Conservation (phyloP, 192 early-diverging fungal species). For the Umbelopsis isabellina region DNA sequence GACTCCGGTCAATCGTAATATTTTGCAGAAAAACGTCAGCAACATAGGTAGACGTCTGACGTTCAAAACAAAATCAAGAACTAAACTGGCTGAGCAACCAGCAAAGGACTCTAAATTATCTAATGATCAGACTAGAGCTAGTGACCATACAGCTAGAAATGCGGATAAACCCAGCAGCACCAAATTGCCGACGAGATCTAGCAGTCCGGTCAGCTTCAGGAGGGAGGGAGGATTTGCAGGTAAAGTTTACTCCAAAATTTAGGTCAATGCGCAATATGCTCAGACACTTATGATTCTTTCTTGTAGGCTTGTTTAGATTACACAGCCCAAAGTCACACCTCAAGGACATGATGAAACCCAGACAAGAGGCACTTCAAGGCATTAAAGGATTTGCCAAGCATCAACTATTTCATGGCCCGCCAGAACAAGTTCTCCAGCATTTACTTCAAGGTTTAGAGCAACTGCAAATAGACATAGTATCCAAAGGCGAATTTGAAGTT, state of each 20-base stretch:
- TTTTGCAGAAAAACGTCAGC: constrained; percentile 2
- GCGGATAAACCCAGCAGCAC: no score
- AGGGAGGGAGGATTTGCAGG: no score
- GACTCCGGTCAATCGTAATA: neutral
- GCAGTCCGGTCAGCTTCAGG: no score
- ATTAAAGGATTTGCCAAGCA: constrained; percentile 6
- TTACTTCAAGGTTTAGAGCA: neutral
- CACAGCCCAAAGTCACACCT: no score
- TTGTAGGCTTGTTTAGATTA: no score
- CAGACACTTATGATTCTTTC: no score
- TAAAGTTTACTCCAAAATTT: no score
- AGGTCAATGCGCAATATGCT: no score
- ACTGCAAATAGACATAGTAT: neutral
- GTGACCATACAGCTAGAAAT: neutral
- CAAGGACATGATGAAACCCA: neutral
- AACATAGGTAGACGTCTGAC: constrained; percentile 5
- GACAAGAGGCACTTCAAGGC: neutral
- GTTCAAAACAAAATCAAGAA: neutral
- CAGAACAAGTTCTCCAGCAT: neutral
- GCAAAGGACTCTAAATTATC: neutral
- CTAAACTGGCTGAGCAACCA: neutral
- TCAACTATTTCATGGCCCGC: neutral
- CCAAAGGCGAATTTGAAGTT: neutral
- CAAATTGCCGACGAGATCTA: no score
- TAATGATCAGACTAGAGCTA: neutral